Conservation (phyloP, 306 rosid genomes). For the Cicer judaicum region DNA sequence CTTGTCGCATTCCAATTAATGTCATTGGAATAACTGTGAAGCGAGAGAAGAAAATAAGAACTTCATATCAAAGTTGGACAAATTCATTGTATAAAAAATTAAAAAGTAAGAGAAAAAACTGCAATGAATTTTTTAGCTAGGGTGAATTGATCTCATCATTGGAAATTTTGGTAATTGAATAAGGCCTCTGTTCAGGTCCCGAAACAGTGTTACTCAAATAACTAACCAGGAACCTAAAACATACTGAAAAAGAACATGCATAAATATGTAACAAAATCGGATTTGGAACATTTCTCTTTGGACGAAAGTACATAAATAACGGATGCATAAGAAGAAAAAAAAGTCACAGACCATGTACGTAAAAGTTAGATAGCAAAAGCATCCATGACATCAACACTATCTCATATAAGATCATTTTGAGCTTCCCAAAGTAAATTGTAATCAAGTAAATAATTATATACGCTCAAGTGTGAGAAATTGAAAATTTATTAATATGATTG, state of each 20-base stretch:
- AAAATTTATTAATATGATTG: constrained; percentile 27
- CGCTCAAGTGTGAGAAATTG: constrained; percentile 27
- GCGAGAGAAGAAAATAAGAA: constrained; percentile 8
- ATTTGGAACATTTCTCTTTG: background rate
- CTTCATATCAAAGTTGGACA: constrained; percentile 22
- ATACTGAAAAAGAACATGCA: background rate
- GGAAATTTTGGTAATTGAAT: constrained; percentile 32
- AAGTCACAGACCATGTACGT: constrained; percentile 19
- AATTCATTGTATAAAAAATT: constrained; percentile 18
- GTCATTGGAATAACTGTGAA: constrained; percentile 56
- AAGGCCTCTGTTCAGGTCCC: constrained; percentile 30
- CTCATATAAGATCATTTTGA: constrained; percentile 24
- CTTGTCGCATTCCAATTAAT: constrained; percentile 70
- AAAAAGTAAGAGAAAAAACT: background rate
- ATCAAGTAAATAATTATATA: constrained; percentile 32
- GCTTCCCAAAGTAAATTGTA: constrained; percentile 4
- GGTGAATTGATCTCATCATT: constrained; percentile 19
- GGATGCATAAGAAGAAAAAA: background rate
- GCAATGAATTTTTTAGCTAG: constrained; percentile 14
- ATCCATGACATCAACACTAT: constrained; percentile 28
- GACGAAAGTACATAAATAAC: background rate
- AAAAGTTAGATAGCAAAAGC: constrained; percentile 35
- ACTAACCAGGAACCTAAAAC: constrained; percentile 8
- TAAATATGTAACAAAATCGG: constrained; percentile 11
- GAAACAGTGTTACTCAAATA: background rate